Evolutionary conservation across 176 grass and related monocot species (phyloP).

Genomic region (Urochloa ruziziensis): DNA sequence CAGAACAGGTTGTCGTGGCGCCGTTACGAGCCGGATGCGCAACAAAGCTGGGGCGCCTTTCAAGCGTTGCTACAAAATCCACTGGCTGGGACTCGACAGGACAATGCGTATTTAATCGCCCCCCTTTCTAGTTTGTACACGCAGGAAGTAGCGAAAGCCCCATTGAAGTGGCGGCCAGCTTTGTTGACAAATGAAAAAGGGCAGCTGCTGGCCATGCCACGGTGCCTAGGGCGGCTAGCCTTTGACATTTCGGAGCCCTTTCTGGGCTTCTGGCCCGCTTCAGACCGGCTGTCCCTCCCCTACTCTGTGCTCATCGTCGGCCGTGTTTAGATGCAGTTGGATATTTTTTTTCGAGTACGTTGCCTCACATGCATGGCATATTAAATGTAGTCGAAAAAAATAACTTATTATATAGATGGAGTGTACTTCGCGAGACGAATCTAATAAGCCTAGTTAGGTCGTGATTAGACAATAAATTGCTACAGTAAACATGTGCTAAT

Average conservation of each 20-base stretch:
- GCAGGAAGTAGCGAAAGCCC: neutral
- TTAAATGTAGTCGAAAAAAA: too few species aligned
- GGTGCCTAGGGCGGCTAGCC: slow-evolving; percentile 25
- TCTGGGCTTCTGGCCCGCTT: too few species aligned
- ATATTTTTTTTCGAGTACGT: too few species aligned
- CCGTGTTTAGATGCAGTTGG: too few species aligned
- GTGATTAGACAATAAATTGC: too few species aligned
- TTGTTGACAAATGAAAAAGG: slow-evolving; percentile 18
- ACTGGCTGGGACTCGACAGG: neutral
- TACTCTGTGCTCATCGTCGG: too few species aligned
- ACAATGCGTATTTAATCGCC: neutral
- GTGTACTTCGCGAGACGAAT: too few species aligned
- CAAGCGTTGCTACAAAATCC: neutral
- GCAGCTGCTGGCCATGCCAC: neutral
- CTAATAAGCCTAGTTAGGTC: too few species aligned
- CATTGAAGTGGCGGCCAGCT: neutral
- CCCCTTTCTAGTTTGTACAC: neutral
- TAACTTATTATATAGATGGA: too few species aligned
- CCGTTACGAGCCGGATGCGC: neutral
- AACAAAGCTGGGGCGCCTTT: neutral
- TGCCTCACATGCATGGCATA: too few species aligned
- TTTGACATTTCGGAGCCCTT: slow-evolving; percentile 37
- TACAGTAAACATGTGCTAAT: too few species aligned
- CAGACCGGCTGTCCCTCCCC: neutral
- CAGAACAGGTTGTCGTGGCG: neutral